Conservation (phyloP, 768 basidiomycete genomes). For the Galerina marginata region DNA sequence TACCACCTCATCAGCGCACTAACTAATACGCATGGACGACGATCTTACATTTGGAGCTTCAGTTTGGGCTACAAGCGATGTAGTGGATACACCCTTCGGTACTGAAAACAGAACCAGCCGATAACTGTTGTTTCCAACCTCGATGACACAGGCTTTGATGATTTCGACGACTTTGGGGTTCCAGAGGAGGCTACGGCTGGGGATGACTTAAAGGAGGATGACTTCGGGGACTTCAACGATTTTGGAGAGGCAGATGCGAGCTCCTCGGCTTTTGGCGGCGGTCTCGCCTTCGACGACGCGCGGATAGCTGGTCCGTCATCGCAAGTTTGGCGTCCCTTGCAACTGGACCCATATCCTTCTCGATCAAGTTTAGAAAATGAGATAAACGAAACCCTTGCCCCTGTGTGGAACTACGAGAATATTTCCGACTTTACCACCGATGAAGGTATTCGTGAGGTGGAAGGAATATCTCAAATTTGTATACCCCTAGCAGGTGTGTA, state of each 20-base stretch:
- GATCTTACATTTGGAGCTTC: slow-evolving; percentile 75
- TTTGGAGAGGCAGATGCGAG: slow-evolving; percentile 68
- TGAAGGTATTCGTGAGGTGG: slow-evolving; percentile 78
- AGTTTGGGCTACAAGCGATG: slow-evolving; percentile 67
- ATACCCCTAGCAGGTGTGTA: slow-evolving; percentile 73
- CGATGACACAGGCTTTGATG: slow-evolving; percentile 39
- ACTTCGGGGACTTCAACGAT: slow-evolving; percentile 89
- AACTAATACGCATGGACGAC: slow-evolving; percentile 56
- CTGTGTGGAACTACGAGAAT: slow-evolving; percentile 65
- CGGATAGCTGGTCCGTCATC: slow-evolving; percentile 48
- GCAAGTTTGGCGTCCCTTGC: slow-evolving; percentile 64
- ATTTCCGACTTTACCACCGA: slow-evolving; percentile 61
- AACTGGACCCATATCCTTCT: slow-evolving; percentile 68
- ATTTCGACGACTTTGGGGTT: slow-evolving; percentile 67
- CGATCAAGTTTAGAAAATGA: slow-evolving; percentile 60
- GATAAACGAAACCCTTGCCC: slow-evolving; percentile 67
- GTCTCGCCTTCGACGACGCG: slow-evolving; percentile 40
- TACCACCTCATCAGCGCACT: slow-evolving; percentile 11
- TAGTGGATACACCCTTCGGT: slow-evolving; percentile 32
- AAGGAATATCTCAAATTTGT: slow-evolving; percentile 83
- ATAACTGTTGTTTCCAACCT: slow-evolving; percentile 30
- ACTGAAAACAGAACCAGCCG: slow-evolving; percentile 26
- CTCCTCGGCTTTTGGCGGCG: slow-evolving; percentile 39
- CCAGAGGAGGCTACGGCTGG: slow-evolving; percentile 43
- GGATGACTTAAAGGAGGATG: slow-evolving; percentile 65